Evolutionary conservation across 192 early-diverging fungal species (phyloP).

Genomic region (Ramicandelaber brevisporus): DNA sequence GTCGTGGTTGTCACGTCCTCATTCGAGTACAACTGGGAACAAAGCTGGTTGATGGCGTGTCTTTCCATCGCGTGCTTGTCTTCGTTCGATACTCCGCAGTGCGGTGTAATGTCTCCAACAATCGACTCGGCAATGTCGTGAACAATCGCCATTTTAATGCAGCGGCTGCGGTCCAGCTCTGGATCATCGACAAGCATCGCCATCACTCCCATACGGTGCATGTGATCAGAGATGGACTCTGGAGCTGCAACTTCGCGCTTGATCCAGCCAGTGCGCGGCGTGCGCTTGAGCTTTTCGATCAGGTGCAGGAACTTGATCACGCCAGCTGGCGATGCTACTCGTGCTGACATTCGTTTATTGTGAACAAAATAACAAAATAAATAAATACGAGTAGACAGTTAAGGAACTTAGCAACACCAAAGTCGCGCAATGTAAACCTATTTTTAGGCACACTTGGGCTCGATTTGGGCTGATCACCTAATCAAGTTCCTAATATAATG

Average conservation of each 20-base stretch:
- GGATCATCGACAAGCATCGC: constrained; percentile 58
- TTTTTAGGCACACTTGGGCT: too few relatives aligned
- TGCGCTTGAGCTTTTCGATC: constrained; percentile 66
- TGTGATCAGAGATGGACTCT: constrained; percentile 86
- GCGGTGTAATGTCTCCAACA: constrained; percentile 70
- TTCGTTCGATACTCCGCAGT: constrained; percentile 44
- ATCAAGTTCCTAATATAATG: too few relatives aligned
- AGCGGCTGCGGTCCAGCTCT: constrained; percentile 27
- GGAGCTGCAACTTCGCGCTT: constrained; percentile 32
- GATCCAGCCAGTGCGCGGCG: constrained; percentile 86
- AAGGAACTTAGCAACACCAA: too few relatives aligned
- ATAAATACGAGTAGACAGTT: too few relatives aligned
- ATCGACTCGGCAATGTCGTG: constrained; percentile 69
- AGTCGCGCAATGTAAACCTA: too few relatives aligned
- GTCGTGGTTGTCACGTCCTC: too few relatives aligned
- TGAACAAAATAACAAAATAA: too few relatives aligned
- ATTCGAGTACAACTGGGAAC: too few relatives aligned
- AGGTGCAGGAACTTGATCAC: constrained; percentile 50
- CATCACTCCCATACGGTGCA: constrained; percentile 85
- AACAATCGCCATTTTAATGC: constrained; percentile 78
- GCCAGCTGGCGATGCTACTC: constrained; percentile 7
- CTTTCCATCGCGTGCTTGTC: constrained; percentile 47
- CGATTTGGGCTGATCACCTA: too few relatives aligned
- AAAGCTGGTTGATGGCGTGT: constrained; percentile 10
- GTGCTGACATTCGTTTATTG: not conserved